Evolutionary conservation across 495 filamentous ascomycete species (phyloP), one percentile per base, ranked within the genome.

Genomic region (Bathelium albidoporum): DNA sequence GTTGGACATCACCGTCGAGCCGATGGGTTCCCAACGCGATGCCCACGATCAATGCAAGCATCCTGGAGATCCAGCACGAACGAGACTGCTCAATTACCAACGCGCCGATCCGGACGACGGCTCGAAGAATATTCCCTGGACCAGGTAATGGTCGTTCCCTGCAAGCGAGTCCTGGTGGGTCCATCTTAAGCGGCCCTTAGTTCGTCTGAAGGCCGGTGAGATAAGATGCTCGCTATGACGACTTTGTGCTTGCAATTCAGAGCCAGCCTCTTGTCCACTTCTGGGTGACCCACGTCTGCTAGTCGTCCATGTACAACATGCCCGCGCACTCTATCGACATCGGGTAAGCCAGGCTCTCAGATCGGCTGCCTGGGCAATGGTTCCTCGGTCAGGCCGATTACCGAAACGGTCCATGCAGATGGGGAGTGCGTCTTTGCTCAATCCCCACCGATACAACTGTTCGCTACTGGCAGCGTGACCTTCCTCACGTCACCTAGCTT

Each of bases 401-500:
- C 49, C 49, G 49, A 55, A 55, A 28, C 49, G 26, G 49, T 55
- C 20, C 49, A 55, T 55, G 49, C n/a, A 55, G 16, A 16, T 49
- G 44, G 44, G 22, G 44, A 49, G 44, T 20, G 44, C 44, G 44
- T 55, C 24, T 55, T 55, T 55, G 24, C 49, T 55, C 49, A 26
- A 55, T 55, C 24, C 24, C n/a, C 4, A 55, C 10, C 29, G 16
- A 55, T 24, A 29, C 24, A 55, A 55, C 49, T 28, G 34, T 55
- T 24, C 22, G 24, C 49, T 55, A 55, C 49, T 9, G 22, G 22
- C 49, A 7, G 20, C 26, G 49, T 55, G 49, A 55, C 49, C 49
- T 55, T 55, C 49, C 49, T 24, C 49, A 55, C 49, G 49, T 55
- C 49, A 28, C 49, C 29, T 55, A 55, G 49, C 49, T 55, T 55